Percentiles rank a stretch among this genome's conserved stretches.
These are phyloP conservation scores for Epichloe uncinata DNA, from an alignment of 2,329 filamentous ascomycete genomes.

Conservation along the genomic window DNA sequence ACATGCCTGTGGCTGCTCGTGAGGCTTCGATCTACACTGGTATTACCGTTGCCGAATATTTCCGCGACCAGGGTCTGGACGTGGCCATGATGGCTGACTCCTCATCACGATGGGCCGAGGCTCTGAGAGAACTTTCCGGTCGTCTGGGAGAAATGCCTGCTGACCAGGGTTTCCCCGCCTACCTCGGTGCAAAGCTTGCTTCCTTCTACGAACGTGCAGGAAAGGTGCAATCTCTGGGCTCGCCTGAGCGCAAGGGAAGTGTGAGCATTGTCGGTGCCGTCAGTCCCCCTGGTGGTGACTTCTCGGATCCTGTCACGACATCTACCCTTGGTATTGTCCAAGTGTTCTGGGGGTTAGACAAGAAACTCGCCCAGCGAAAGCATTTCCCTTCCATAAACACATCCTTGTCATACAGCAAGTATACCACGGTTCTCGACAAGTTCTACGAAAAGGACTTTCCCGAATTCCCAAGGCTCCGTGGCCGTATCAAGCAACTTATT, in stretches of 20 bases:
- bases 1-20: slow-evolving; percentile 97
- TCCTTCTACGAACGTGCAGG: slow-evolving; percentile 99
- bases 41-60: slow-evolving; percentile 92
- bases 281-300: slow-evolving; percentile 95
- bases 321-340: slow-evolving; percentile 94
- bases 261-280: slow-evolving; percentile 97
- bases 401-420: slow-evolving; percentile 89
- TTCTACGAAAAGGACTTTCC: slow-evolving; percentile 91
- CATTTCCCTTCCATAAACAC: slow-evolving; percentile 99
- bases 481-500: slow-evolving; percentile 86
- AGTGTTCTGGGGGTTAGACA: slow-evolving; percentile 99
- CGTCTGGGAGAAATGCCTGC: slow-evolving; percentile 99
- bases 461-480: slow-evolving; percentile 84
- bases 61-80: slow-evolving; percentile 90
- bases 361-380: slow-evolving; percentile 97
- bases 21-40: slow-evolving; percentile 98
- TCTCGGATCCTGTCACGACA: slow-evolving; percentile 93
- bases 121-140: slow-evolving; percentile 95
- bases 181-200: slow-evolving; percentile 89
- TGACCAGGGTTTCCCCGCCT: slow-evolving; percentile 98
- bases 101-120: slow-evolving; percentile 95
- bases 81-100: slow-evolving; percentile 99
- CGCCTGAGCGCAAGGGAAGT: slow-evolving; percentile 77
- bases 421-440: slow-evolving; percentile 75
- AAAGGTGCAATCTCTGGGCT: slow-evolving; percentile 71